phyloP scores from a whole-genome alignment of 2,329 filamentous ascomycete genomes.

The Mycogone perniciosa region DNA sequence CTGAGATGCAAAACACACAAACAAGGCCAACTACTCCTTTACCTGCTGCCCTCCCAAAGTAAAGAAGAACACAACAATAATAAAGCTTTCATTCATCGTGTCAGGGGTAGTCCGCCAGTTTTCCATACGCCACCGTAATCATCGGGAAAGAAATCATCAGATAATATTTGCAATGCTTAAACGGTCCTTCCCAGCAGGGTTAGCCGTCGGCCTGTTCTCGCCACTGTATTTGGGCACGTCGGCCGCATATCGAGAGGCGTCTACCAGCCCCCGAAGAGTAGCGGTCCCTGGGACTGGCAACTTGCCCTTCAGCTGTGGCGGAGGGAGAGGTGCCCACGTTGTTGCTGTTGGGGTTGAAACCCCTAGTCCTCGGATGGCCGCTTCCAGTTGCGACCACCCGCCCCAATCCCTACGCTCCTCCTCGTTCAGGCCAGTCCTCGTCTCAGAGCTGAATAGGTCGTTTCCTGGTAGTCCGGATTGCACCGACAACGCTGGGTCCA shows the following conservation, averaged over 20 bases:
- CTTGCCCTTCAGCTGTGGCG: constrained; percentile 32
- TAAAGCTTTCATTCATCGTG: neutral
- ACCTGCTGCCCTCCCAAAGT: neutral
- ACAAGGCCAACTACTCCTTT: neutral
- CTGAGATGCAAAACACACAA: no score
- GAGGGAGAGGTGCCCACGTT: constrained; percentile 25
- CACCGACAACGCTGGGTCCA: constrained; percentile 12
- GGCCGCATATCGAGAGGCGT: constrained; percentile 25
- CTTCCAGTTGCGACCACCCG: constrained; percentile 72
- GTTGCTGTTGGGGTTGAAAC: constrained; percentile 14
- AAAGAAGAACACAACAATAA: neutral
- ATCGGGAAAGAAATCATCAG: constrained; percentile 17
- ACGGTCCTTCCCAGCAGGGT: constrained; percentile 26
- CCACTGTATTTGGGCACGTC: constrained; percentile 19
- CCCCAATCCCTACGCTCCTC: constrained; percentile 64
- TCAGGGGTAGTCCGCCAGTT: no score
- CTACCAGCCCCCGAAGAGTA: constrained; percentile 24
- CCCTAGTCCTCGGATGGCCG: constrained; percentile 28
- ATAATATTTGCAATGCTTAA: constrained; percentile 42
- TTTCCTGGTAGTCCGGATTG: constrained; percentile 26
- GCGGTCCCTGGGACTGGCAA: constrained; percentile 20
- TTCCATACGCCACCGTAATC: neutral
- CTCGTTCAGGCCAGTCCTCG: constrained; percentile 45
- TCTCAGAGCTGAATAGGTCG: constrained; percentile 39
- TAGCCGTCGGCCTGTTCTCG: constrained; percentile 22